Base-by-base conservation (phyloP, 106 monocot genomes). In the Agapanthus africanus region DNA sequence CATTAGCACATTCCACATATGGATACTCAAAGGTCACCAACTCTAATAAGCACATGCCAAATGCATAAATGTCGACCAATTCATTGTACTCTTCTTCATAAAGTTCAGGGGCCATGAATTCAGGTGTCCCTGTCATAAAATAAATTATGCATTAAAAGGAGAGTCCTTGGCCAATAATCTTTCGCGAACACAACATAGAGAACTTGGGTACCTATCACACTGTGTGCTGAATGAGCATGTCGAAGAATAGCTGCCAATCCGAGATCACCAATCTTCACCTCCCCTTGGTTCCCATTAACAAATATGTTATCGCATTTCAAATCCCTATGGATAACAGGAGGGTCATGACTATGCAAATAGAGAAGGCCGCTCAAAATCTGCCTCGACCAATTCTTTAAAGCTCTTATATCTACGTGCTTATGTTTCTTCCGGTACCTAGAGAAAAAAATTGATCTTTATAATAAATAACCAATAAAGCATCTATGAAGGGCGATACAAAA, bases 241-340 rank as follows among this genome's bases (percentile, higher is more conserved):
- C 71, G 54, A 69, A 86, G 83, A 64, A 90, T 77, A 51, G 86
- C 81, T 1, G 90, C 86, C 66, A 90, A 70, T 27, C 90, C 90
- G 35, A 90, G 83, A 40, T 90, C 90, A 4, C 90, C 90, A 63
- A 86, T 90, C 61, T 90, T 90, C 42, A 90, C 86, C 80, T 86
- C 81, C 13, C 90, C 90, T 7, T 83, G 83, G 67, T 80, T 90
- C 14, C 90, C 90, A 72, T 90, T 90, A 2, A 90, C 77, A 63
- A 90, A 86, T 40, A 86, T 83, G 49, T 90, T 90, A 22, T 90
- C 90, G 42, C 90, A 90, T 65, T 90, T 86, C 50, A 90, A 42
- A 63, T 90, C 90, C 30, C 88, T 76, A 21, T 89, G 85, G 35
- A 89, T 90, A 63, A 89, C 69, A 4, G 88, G 88, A 1, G 89